Percentiles rank a stretch among this genome's conserved stretches.
Evolutionary conservation across 164 flowering plant genomes (phyloP).

Genomic region (Nymphaea thermarum): DNA sequence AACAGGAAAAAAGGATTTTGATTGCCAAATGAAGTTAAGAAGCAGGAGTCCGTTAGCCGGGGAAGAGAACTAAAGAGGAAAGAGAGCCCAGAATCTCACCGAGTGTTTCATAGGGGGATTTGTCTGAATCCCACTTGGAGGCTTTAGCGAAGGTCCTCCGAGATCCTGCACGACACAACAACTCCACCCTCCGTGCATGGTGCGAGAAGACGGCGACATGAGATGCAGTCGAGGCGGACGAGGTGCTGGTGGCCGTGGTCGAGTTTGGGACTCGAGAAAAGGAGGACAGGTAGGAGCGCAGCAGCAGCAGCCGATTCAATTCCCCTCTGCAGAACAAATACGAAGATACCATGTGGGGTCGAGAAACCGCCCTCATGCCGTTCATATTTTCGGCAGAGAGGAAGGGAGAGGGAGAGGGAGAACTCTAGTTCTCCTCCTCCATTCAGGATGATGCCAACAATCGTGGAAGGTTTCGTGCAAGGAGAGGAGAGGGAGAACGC

Average conservation of each 20-base stretch:
- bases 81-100: slow-evolving; percentile 25
- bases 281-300: slow-evolving; percentile 4
- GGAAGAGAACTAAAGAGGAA: not conserved
- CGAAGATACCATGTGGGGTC: slow-evolving; percentile 53
- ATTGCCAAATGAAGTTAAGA: too few species aligned
- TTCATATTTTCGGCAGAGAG: slow-evolving; percentile 22
- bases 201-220: slow-evolving; percentile 12
- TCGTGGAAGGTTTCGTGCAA: too few species aligned
- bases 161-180: slow-evolving; percentile 28
- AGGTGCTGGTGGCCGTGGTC: slow-evolving; percentile 13
- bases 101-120: slow-evolving; percentile 74
- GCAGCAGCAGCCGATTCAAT: slow-evolving; percentile 1
- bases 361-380: slow-evolving; percentile 36
- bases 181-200: slow-evolving; percentile 11
- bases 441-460: too few species aligned
- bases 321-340: slow-evolving; percentile 30
- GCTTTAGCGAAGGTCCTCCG: slow-evolving; percentile 45
- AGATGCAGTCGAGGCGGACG: slow-evolving; percentile 17
- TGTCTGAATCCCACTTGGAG: slow-evolving; percentile 59
- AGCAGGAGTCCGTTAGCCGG: too few species aligned
- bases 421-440: too few species aligned
- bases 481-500: too few species aligned
- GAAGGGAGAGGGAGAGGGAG: too few species aligned
- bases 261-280: slow-evolving; percentile 21
- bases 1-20: too few species aligned